Base-by-base conservation (phyloP, 1,284 basidiomycete species). In the Schizophyllum amplum region DNA sequence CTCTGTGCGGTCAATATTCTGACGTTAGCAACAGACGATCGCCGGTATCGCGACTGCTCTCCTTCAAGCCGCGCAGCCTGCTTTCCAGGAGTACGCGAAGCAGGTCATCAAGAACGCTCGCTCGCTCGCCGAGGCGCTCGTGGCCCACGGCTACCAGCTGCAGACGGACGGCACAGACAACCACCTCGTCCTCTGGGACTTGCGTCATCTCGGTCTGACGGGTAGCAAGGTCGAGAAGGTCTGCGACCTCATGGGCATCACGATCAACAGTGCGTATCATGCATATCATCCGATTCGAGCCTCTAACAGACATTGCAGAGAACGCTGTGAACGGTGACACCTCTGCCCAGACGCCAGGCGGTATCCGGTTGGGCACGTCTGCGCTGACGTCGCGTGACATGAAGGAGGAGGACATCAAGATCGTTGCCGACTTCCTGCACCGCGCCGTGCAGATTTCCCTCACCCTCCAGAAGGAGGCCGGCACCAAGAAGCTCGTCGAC, bases 171-270 rank as follows among this genome's bases (percentile, higher is more conserved):
- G 97, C 59, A 94, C 94, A 15, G 96, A 98, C 73, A 98, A 95
- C 82, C 97, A 99, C 75, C 86, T 99, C 61, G 87, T 98, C 59
- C 89, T 99, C 53, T 98, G 95, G 95, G 97, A 99, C 72, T 81
- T 99, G 61, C 86, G 97, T 55, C 97, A 97, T 24, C 82, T 98
- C 64, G 91, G 93, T 57, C 78, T 99, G 68, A 98, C 97, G 23
- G 97, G 97, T 59, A 92, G 87, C 79, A 99, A 99, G 79, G 86
- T 99, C 60, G 95, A 61, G 81, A 98, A 98, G 82, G 86, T 99
- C 67, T 97, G 95, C 71, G 97, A 99, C 72, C 80, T 97, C 56
- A 86, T 93, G 68, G 94, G 94, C 66, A 98, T 99, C 73, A 98
- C 91, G 27, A 90, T 92, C 75, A 95, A 95, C 80, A 95, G 89